Evolutionary conservation across 257 asterid genomes (phyloP).

Genomic region (Solanum acaule): DNA sequence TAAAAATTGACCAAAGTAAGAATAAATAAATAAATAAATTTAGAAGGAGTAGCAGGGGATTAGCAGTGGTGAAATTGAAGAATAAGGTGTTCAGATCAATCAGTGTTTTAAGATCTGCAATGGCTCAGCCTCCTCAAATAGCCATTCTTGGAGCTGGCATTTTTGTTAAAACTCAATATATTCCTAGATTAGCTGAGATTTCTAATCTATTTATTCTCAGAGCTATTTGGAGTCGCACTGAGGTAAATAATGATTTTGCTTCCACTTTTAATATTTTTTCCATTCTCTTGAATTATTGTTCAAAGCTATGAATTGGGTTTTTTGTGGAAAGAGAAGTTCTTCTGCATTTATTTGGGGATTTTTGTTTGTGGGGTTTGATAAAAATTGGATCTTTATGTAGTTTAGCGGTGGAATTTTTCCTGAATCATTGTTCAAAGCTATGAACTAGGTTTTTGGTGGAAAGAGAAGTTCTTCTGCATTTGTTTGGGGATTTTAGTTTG

Average conservation of each 20-base stretch:
- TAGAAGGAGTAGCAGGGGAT: not conserved
- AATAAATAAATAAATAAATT: too few relatives aligned
- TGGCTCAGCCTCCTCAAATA: conserved; percentile 51
- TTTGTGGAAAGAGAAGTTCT: not conserved
- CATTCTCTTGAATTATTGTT: not conserved
- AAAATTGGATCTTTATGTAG: not conserved
- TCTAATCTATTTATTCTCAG: conserved; percentile 48
- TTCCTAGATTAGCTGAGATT: conserved; percentile 87
- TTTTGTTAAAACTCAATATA: conserved; percentile 62
- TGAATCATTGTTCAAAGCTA: too few relatives aligned
- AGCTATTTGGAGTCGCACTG: conserved; percentile 84
- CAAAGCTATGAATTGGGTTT: not conserved
- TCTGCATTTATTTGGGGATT: not conserved
- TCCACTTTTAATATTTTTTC: not conserved
- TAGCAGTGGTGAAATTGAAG: not conserved
- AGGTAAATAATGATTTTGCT: conserved; percentile 25
- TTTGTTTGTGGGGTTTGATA: not conserved
- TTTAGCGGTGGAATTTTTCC: not conserved
- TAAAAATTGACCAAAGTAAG: not conserved
- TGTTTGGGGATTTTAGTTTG: not conserved
- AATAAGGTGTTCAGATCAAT: not conserved
- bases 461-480: not conserved
- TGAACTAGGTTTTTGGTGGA: too few relatives aligned
- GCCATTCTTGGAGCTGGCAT: conserved; percentile 92
- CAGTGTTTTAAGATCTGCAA: not conserved